Percentiles rank a stretch among this genome's conserved stretches.
Conservation (phyloP, 345 rosid species). For the Adansonia digitata region DNA sequence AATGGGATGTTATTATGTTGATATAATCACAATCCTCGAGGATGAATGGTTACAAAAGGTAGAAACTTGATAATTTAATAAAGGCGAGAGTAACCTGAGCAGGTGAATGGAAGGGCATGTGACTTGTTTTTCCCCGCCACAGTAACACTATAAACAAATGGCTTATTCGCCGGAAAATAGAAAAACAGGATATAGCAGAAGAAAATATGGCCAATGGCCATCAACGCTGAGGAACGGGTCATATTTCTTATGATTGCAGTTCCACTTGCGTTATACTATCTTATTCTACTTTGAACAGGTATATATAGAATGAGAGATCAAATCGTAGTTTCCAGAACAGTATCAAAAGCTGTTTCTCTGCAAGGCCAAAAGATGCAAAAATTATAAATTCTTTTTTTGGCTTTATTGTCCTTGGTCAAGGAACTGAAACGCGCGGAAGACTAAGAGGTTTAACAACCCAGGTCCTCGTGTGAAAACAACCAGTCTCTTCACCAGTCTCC, state of each 20-base stretch:
- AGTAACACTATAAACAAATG: background rate
- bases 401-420: background rate
- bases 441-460: background rate
- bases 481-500: background rate
- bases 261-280: background rate
- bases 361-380: background rate
- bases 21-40: background rate
- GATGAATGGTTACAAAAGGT: background rate
- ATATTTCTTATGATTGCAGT: slow-evolving; percentile 1
- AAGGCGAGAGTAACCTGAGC: background rate
- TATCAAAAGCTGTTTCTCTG: background rate
- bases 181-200: background rate
- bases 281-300: background rate
- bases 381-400: background rate
- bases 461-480: background rate
- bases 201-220: background rate
- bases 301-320: background rate
- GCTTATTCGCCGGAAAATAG: background rate
- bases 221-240: background rate
- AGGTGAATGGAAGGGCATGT: background rate
- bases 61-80: background rate
- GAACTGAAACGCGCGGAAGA: background rate
- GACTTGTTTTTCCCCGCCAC: background rate
- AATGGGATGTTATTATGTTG: background rate
- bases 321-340: background rate